A percentile compares a stretch with the other conserved stretches of the same genome.
phyloP scores from a whole-genome alignment of 1,284 basidiomycete genomes.

The Cystobasidium pallidum region DNA sequence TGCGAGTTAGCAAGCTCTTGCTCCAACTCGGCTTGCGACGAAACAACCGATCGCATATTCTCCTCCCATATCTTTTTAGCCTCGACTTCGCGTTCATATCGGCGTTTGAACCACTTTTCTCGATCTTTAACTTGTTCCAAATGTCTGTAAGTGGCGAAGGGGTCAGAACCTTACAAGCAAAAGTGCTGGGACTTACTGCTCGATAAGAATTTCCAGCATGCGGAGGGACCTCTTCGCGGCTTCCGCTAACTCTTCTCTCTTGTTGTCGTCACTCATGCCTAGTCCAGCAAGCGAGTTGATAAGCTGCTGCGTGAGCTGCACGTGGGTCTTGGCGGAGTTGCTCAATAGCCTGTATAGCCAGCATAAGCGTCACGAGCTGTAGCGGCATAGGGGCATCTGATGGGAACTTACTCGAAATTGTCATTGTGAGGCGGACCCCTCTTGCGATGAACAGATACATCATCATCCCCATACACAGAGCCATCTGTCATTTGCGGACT shows the following conservation, averaged over 20 bases:
- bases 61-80: constrained; percentile 80
- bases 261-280: constrained; percentile 44
- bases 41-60: constrained; percentile 80
- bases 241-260: constrained; percentile 7
- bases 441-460: constrained; percentile 17
- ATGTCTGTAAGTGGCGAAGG: constrained; percentile 69
- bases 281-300: constrained; percentile 61
- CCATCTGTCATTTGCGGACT: constrained; percentile 36
- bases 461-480: constrained; percentile 36
- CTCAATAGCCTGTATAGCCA: constrained; percentile 59
- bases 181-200: constrained; percentile 57
- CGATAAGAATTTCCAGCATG: constrained; percentile 35
- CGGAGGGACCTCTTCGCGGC: constrained; percentile 44
- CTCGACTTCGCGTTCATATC: constrained; percentile 75
- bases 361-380: not conserved
- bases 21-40: constrained; percentile 85
- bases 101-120: constrained; percentile 68
- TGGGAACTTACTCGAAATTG: constrained; percentile 64
- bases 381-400: too few species aligned
- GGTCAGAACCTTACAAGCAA: too few species aligned
- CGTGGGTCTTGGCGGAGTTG: constrained; percentile 74
- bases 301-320: constrained; percentile 75
- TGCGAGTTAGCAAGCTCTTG: constrained; percentile 64
- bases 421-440: constrained; percentile 67
- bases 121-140: constrained; percentile 73